Conservation (phyloP, 768 basidiomycete species). For the Galerina marginata region DNA sequence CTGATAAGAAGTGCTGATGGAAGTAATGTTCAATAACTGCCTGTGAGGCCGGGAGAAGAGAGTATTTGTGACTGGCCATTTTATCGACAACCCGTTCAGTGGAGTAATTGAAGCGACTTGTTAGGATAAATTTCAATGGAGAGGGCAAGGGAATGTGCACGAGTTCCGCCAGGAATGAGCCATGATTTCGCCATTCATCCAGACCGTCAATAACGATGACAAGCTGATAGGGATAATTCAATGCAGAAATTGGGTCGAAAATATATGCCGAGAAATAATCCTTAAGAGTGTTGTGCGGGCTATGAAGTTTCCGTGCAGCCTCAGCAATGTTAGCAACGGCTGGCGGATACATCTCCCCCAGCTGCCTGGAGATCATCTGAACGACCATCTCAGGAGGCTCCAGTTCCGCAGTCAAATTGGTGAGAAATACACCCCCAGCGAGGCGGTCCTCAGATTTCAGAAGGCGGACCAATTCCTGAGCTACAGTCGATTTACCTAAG, state of each 20-base stretch:
- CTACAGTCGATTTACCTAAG: background rate
- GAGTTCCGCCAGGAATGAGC: background rate
- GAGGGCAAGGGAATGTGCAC: no score
- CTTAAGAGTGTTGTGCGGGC: background rate
- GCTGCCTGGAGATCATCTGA: conserved; percentile 2
- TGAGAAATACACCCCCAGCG: background rate
- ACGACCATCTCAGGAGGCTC: background rate
- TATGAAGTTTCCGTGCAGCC: background rate
- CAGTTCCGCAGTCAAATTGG: background rate
- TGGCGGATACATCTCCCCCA: background rate
- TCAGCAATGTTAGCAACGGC: background rate
- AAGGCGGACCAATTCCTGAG: background rate
- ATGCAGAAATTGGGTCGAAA: background rate
- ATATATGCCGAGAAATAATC: background rate
- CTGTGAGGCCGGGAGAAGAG: background rate
- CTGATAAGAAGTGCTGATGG: background rate
- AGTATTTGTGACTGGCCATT: background rate
- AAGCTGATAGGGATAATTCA: background rate
- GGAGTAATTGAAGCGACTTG: background rate
- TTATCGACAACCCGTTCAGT: background rate
- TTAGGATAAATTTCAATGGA: background rate
- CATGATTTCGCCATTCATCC: background rate
- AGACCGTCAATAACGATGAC: conserved; percentile 2
- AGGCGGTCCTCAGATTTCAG: background rate
- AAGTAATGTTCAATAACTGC: background rate